Evolutionary conservation across 2,329 filamentous ascomycete genomes (phyloP).

Genomic region (Curvularia hawaiiensis): DNA sequence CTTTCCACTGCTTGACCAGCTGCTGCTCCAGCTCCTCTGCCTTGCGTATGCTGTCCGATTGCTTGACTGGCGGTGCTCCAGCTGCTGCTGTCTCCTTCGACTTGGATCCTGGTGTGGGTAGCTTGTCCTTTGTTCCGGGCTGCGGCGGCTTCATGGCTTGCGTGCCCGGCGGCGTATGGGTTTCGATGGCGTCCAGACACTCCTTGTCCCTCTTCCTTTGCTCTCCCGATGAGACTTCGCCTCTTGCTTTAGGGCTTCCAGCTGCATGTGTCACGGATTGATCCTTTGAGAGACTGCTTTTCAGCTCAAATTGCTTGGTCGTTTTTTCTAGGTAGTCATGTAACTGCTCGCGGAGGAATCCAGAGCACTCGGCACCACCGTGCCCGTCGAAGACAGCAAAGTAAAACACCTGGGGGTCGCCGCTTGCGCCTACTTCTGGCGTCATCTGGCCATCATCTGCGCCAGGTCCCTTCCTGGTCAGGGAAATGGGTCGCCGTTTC

Average conservation of each 20-base stretch:
- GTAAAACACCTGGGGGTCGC: constrained; percentile 96
- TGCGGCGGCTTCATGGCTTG: constrained; percentile 47
- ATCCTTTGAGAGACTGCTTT: constrained; percentile 67
- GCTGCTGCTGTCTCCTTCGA: constrained; percentile 29
- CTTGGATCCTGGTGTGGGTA: constrained; percentile 34
- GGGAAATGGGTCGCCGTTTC: constrained; percentile 72
- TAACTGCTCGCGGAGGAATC: constrained; percentile 81
- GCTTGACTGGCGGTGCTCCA: constrained; percentile 39
- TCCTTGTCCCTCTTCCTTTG: constrained; percentile 43
- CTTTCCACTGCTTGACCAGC: constrained; percentile 78
- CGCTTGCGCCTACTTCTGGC: constrained; percentile 75
- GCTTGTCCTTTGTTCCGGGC: constrained; percentile 24
- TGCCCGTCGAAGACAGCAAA: constrained; percentile 97
- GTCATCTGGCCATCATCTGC: constrained; percentile 61
- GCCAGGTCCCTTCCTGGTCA: constrained; percentile 51
- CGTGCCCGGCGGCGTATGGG: constrained; percentile 52
- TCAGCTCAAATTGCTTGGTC: constrained; percentile 74
- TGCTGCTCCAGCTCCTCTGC: constrained; percentile 71
- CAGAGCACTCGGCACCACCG: constrained; percentile 85
- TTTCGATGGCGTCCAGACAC: constrained; percentile 53
- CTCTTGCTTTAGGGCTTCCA: constrained; percentile 29
- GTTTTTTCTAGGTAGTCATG: constrained; percentile 89
- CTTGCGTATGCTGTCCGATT: constrained; percentile 59
- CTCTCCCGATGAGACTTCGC: constrained; percentile 25
- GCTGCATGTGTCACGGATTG: constrained; percentile 29